phyloP scores from a whole-genome alignment of 768 basidiomycete species.

The Tephrocybe sp. region DNA sequence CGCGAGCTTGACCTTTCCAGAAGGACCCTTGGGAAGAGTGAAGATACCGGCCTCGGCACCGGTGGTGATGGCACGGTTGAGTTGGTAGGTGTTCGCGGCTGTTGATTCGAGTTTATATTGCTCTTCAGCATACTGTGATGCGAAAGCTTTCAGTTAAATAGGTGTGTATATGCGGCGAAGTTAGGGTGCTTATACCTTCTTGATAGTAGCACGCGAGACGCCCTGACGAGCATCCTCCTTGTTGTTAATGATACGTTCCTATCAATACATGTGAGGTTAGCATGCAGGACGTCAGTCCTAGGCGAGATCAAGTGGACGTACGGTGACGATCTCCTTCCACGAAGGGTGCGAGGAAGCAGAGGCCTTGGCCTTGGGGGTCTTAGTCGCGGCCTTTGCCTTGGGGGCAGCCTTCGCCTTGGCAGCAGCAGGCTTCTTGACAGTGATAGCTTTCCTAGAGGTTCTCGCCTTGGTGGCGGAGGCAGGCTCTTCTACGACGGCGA shows the following conservation, averaged over 20 bases:
- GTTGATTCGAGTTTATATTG: conserved; percentile 75
- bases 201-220: conserved; percentile 76
- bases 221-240: conserved; percentile 68
- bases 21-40: conserved; percentile 41
- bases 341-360: conserved; percentile 38
- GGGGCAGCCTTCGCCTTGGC: conserved; percentile 15
- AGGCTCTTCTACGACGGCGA: conserved; percentile 17
- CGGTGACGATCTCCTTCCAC: conserved; percentile 59
- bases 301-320: conserved; percentile 19
- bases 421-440: conserved; percentile 19
- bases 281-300: background rate
- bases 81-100: conserved; percentile 64
- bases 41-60: conserved; percentile 56
- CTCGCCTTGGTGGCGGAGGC: conserved; percentile 17
- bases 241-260: conserved; percentile 74
- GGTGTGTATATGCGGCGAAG: background rate
- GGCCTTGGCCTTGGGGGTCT: conserved; percentile 24
- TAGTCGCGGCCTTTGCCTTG: conserved; percentile 32
- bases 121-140: conserved; percentile 75
- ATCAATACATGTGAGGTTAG: background rate
- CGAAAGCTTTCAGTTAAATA: conserved; percentile 15
- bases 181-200: conserved; percentile 55
- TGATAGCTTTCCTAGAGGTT: conserved; percentile 19
- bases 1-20: conserved; percentile 62
- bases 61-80: conserved; percentile 70